These are phyloP conservation scores for Fragaria ananassa DNA, from an alignment of 306 rosid genomes.

Conservation along the genomic window DNA sequence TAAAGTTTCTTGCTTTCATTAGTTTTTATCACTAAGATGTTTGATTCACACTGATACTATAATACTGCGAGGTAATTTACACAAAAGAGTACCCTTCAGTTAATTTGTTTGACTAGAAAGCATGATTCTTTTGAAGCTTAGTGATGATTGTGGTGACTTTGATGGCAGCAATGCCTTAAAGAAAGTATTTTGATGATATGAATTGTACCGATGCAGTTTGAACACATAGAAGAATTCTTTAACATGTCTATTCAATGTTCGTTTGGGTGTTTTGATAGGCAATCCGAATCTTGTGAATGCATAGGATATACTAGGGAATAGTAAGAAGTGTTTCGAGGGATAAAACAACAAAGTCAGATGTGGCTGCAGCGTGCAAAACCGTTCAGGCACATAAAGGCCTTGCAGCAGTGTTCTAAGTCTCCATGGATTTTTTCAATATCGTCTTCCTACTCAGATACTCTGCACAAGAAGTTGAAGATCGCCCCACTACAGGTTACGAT, in stretches of 20 bases:
- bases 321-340: constrained; percentile 22
- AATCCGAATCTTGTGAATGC: neutral
- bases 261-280: neutral
- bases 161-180: neutral
- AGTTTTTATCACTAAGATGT: neutral
- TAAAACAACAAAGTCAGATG: constrained; percentile 38
- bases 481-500: constrained; percentile 80
- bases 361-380: constrained; percentile 38
- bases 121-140: neutral
- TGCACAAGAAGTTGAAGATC: constrained; percentile 59
- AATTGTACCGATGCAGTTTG: neutral
- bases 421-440: constrained; percentile 43
- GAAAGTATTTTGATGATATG: neutral
- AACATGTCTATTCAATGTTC: neutral
- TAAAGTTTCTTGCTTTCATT: neutral
- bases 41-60: neutral
- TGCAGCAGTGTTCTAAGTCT: constrained; percentile 34
- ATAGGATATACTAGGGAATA: neutral
- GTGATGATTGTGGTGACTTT: neutral
- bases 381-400: constrained; percentile 34
- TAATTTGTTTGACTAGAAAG: neutral
- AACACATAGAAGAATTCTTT: neutral
- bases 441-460: constrained; percentile 46
- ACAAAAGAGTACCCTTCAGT: neutral
- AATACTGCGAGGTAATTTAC: neutral